phyloP scores from a whole-genome alignment of 352 stramenopile species.

The Phytophthora brassicae region DNA sequence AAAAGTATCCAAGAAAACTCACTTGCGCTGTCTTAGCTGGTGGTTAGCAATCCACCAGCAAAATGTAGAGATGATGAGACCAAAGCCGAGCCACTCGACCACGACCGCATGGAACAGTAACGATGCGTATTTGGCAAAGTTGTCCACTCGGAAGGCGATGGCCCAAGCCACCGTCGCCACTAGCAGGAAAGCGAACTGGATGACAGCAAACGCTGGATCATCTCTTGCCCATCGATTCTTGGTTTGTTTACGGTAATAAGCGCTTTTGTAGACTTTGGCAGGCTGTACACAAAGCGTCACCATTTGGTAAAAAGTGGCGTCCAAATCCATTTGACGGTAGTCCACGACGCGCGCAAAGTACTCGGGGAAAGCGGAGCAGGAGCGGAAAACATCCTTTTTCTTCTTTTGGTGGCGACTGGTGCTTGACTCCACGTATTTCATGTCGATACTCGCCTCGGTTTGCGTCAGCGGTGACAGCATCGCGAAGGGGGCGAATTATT shows the following conservation, averaged over 20 bases:
- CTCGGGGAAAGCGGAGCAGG: conserved; percentile 74
- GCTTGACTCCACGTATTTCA: conserved; percentile 23
- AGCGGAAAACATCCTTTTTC: conserved; percentile 59
- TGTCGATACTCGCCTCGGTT: conserved; percentile 36
- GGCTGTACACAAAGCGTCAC: conserved; percentile 85
- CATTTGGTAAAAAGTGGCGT: conserved; percentile 90
- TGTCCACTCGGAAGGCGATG: conserved; percentile 73
- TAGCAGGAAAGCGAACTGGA: conserved; percentile 93
- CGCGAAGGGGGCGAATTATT: not conserved
- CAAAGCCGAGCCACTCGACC: conserved; percentile 83
- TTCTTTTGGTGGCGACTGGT: conserved; percentile 10
- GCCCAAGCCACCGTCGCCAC: conserved; percentile 77
- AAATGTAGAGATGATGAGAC: conserved; percentile 65
- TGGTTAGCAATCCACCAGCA: conserved; percentile 81
- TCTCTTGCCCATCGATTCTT: conserved; percentile 99
- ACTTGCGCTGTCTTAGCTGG: conserved; percentile 65
- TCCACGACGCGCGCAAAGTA: conserved; percentile 83
- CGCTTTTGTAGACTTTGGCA: conserved; percentile 87
- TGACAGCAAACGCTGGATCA: conserved; percentile 95
- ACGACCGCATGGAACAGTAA: conserved; percentile 78
- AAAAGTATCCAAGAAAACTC: conserved; percentile 15
- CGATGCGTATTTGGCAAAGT: conserved; percentile 48
- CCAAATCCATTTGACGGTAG: conserved; percentile 88
- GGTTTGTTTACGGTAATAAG: conserved; percentile 92
- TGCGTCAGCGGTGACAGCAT: conserved; percentile 28